Evolutionary conservation across 768 basidiomycete genomes (phyloP).

Genomic region (Kwoniella europaea): DNA sequence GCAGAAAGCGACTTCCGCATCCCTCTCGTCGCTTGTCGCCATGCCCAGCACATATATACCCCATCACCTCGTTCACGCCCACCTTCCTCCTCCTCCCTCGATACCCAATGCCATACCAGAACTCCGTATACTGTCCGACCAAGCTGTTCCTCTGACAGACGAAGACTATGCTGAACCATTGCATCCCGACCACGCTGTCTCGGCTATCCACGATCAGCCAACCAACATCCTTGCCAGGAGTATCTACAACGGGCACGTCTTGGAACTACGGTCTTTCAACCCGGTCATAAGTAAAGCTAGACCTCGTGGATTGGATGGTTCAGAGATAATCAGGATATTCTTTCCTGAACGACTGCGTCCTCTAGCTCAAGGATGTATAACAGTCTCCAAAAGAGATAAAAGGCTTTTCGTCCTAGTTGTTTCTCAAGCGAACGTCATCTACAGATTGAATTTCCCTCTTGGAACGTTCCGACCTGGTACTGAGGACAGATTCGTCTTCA

Average conservation of each 20-base stretch:
- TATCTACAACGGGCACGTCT: constrained; percentile 48
- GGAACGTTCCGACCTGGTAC: constrained; percentile 21
- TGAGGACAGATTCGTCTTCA: constrained; percentile 32
- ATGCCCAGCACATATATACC: constrained; percentile 46
- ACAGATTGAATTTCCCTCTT: constrained; percentile 40
- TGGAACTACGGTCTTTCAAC: constrained; percentile 45
- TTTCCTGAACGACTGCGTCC: constrained; percentile 46
- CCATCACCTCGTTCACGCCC: constrained; percentile 48
- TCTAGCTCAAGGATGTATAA: constrained; percentile 33
- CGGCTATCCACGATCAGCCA: constrained; percentile 31
- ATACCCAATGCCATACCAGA: constrained; percentile 42
- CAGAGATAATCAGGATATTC: constrained; percentile 42
- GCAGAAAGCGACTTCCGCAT: background rate
- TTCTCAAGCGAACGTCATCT: constrained; percentile 36
- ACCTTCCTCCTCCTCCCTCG: constrained; percentile 49
- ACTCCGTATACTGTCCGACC: constrained; percentile 31
- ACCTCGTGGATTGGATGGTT: constrained; percentile 17
- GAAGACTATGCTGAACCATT: constrained; percentile 30
- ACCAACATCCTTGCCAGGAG: constrained; percentile 42
- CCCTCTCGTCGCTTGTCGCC: background rate
- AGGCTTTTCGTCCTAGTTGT: constrained; percentile 42
- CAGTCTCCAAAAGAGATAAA: constrained; percentile 25
- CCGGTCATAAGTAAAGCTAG: constrained; percentile 13
- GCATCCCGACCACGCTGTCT: constrained; percentile 52
- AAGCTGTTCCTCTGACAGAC: constrained; percentile 29